Conservation (phyloP, 768 basidiomycete species). For the Dendrothele bispora region DNA sequence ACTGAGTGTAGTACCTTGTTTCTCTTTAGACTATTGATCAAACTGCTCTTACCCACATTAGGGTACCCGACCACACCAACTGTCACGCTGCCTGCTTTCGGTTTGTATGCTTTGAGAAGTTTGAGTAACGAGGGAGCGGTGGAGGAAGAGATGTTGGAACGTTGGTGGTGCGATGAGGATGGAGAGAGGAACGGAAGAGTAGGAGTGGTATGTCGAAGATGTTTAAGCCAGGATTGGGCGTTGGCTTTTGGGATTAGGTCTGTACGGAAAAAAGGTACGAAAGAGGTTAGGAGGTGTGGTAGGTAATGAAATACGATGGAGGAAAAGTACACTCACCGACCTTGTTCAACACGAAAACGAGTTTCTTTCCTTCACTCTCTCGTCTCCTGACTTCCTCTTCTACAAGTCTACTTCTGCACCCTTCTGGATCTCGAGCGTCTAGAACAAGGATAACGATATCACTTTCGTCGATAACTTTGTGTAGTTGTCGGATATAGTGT, state of each 20-base stretch:
- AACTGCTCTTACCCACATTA: conserved; percentile 93
- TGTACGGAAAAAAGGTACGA: conserved; percentile 34
- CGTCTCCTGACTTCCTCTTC: conserved; percentile 90
- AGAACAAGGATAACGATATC: conserved; percentile 89
- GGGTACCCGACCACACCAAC: conserved; percentile 95
- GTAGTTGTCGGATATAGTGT: conserved; percentile 75
- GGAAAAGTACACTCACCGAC: conserved; percentile 60
- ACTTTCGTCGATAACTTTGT: conserved; percentile 91
- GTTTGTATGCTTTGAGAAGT: conserved; percentile 82
- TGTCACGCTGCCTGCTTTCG: conserved; percentile 69
- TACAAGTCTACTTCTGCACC: conserved; percentile 86
- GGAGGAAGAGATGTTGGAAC: conserved; percentile 75
- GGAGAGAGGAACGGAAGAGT: conserved; percentile 89
- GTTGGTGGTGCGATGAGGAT: conserved; percentile 73
- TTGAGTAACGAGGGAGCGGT: conserved; percentile 78
- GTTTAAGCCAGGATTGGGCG: conserved; percentile 85
- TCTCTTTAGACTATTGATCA: conserved; percentile 91
- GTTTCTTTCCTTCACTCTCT: conserved; percentile 85
- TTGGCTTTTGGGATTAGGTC: conserved; percentile 89
- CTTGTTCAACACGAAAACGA: conserved; percentile 96
- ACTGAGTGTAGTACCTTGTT: conserved; percentile 52
- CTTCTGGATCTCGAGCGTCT: conserved; percentile 94
- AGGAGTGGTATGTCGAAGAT: conserved; percentile 90
- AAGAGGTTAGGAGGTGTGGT: not conserved
- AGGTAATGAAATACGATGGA: not conserved